Evolutionary conservation across 139 green algal genomes (phyloP).

Genomic region (Micromonas commoda): DNA sequence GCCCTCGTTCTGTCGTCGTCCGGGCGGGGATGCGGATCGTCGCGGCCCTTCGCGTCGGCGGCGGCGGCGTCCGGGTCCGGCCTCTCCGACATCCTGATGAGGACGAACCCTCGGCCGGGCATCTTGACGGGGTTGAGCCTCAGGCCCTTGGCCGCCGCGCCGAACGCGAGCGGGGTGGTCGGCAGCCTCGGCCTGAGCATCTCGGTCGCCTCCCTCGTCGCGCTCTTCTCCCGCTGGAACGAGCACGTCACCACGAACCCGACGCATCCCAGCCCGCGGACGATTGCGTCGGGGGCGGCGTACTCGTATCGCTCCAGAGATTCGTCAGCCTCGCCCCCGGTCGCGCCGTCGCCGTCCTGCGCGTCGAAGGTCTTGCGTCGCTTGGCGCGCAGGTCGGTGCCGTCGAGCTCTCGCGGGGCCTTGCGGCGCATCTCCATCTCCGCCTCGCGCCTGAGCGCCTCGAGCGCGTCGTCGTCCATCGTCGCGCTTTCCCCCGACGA

Average conservation of each 20-base stretch:
- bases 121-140: background rate
- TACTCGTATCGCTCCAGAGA: conserved; percentile 6
- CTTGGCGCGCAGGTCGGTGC: background rate
- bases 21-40: too few relatives aligned
- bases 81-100: background rate
- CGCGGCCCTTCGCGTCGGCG: too few relatives aligned
- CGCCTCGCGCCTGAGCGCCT: background rate
- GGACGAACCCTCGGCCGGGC: background rate
- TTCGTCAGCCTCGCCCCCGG: background rate
- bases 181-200: too few relatives aligned
- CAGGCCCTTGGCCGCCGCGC: too few relatives aligned
- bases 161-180: too few relatives aligned
- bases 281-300: background rate
- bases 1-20: too few relatives aligned
- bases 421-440: conserved; percentile 4
- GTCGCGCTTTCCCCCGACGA: background rate
- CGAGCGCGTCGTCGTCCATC: background rate
- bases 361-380: conserved; percentile 10
- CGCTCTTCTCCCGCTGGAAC: conserved; percentile 11
- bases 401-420: background rate
- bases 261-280: background rate
- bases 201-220: background rate
- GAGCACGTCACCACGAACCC: background rate
- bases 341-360: background rate
- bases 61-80: too few relatives aligned